A percentile compares a stretch with the other conserved stretches of the same genome.
These are phyloP conservation scores for Triticum urartu DNA, from an alignment of 176 grass and related monocot genomes.

Conservation along the genomic window DNA sequence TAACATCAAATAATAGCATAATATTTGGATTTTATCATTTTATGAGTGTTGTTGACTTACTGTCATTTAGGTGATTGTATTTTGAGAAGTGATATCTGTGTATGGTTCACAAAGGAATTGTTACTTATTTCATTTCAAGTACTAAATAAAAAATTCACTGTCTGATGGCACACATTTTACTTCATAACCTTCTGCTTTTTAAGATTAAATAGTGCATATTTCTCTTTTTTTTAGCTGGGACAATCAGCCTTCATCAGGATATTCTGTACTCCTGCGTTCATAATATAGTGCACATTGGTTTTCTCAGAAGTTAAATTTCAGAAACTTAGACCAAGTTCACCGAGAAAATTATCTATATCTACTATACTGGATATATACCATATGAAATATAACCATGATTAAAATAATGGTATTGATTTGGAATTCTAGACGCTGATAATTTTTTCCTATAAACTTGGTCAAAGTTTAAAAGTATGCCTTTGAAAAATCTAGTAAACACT, in stretches of 20 bases:
- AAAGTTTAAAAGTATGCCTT: not conserved
- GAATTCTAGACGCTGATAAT: not conserved
- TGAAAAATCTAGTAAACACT: not conserved
- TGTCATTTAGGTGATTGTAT: not conserved
- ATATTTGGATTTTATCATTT: not conserved
- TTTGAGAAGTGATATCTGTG: not conserved
- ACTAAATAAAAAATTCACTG: not conserved
- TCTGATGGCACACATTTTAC: not conserved
- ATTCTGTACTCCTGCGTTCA: not conserved
- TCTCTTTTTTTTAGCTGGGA: not conserved
- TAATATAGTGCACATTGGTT: not conserved
- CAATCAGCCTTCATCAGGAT: not conserved
- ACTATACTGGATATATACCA: not conserved
- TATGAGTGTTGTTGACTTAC: not conserved
- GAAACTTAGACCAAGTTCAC: not conserved
- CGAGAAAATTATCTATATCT: not conserved
- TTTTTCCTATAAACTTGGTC: not conserved
- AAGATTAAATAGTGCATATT: not conserved
- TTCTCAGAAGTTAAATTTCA: not conserved
- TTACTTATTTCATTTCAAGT: not conserved
- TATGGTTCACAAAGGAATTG: constrained; percentile 7
- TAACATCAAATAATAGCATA: not conserved
- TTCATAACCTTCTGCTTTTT: constrained; percentile 14
- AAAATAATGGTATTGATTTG: not conserved
- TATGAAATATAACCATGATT: not conserved